phyloP scores from a whole-genome alignment of 2,329 filamentous ascomycete genomes.

The Claviceps africana region DNA sequence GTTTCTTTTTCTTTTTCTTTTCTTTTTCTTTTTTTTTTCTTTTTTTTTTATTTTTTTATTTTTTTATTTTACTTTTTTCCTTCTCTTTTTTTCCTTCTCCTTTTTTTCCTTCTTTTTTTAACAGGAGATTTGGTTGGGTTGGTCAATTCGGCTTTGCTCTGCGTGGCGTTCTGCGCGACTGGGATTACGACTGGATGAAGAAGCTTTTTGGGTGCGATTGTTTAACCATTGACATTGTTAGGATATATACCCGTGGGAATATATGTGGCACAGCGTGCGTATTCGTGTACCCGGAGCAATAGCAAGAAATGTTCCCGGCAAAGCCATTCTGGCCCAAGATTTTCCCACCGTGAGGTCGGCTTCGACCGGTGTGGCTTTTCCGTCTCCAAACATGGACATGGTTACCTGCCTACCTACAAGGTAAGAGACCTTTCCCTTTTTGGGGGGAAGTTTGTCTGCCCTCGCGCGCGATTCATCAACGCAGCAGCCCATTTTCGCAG shows the following conservation, averaged over 20 bases:
- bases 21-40: background rate
- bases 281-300: background rate
- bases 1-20: background rate
- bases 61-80: too few species aligned
- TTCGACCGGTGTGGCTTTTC: background rate
- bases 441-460: too few species aligned
- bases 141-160: background rate
- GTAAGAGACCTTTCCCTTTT: too few species aligned
- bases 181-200: background rate
- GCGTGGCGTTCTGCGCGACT: background rate
- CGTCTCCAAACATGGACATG: too few species aligned
- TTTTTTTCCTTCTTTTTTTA: background rate
- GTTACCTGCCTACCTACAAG: too few species aligned
- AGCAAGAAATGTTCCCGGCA: background rate
- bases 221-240: background rate
- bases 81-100: background rate
- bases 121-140: background rate
- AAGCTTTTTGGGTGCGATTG: background rate
- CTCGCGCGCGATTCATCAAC: too few species aligned
- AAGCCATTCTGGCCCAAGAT: background rate
- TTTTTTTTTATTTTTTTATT: background rate
- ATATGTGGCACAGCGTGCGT: background rate
- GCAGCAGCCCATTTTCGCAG: background rate
- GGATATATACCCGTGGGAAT: background rate
- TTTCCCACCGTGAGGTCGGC: background rate